phyloP scores from a whole-genome alignment of 2,329 filamentous ascomycete species.

The Dactylellina leptospora region DNA sequence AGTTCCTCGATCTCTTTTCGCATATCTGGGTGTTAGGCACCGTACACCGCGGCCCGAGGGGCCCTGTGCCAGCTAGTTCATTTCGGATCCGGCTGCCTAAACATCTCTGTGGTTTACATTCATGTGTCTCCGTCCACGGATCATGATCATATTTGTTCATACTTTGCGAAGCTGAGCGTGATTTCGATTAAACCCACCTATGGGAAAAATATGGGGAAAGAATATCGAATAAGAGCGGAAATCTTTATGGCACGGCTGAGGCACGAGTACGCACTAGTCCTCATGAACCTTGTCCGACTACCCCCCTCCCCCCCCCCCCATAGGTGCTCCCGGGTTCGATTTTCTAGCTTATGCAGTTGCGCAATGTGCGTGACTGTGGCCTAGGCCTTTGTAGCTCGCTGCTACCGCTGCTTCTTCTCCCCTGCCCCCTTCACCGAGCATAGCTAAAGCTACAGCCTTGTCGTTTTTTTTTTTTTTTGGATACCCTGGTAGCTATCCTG shows the following conservation, averaged over 20 bases:
- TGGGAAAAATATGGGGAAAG: not conserved
- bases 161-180: not conserved
- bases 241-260: slow-evolving; percentile 29
- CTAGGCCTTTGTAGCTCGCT: too few species aligned
- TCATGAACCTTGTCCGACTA: too few species aligned
- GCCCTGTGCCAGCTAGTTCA: not conserved
- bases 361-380: slow-evolving; percentile 16
- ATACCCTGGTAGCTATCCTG: not conserved
- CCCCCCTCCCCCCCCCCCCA: too few species aligned
- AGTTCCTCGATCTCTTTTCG: not conserved
- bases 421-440: too few species aligned
- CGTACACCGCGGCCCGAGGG: slow-evolving; percentile 5
- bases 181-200: not conserved
- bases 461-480: too few species aligned
- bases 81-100: slow-evolving; percentile 21
- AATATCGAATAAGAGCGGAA: slow-evolving; percentile 1
- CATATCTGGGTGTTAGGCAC: slow-evolving; percentile 1
- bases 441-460: too few species aligned
- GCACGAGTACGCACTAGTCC: not conserved
- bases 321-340: not conserved
- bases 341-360: slow-evolving; percentile 47
- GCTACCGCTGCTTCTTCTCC: too few species aligned
- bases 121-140: not conserved
- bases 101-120: not conserved
- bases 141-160: not conserved